Percentiles rank a stretch among this genome's conserved stretches.
phyloP scores from a whole-genome alignment of 371 early-diverging fungal genomes.

The Coemansia sp. region DNA sequence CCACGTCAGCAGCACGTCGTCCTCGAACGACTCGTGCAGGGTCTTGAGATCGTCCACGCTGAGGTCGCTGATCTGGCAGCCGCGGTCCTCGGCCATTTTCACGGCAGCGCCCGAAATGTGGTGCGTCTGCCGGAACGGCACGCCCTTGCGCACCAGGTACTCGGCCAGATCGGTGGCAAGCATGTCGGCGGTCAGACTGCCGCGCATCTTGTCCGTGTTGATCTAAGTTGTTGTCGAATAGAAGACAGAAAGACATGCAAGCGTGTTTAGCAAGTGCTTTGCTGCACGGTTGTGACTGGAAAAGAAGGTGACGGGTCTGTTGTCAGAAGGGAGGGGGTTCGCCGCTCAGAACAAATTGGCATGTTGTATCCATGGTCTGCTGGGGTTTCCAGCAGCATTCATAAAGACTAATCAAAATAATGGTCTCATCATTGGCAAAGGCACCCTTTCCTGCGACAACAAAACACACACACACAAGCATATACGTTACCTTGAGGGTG shows the following conservation, averaged over 20 bases:
- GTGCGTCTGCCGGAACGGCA: conserved; percentile 99
- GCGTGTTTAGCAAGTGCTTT: too few species aligned
- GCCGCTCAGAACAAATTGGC: not conserved
- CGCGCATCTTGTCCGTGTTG: conserved; percentile 36
- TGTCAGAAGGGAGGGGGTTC: too few species aligned
- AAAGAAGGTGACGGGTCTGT: too few species aligned
- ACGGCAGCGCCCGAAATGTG: conserved; percentile 97
- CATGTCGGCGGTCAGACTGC: conserved; percentile 82
- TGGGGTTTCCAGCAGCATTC: conserved; percentile 2
- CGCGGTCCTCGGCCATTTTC: conserved; percentile 84
- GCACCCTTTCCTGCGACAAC: not conserved
- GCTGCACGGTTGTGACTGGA: too few species aligned
- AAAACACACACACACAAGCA: not conserved
- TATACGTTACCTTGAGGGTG: conserved; percentile 68
- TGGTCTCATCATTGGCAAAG: not conserved
- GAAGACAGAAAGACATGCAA: too few species aligned
- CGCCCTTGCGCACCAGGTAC: conserved; percentile 77
- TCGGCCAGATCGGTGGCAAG: conserved; percentile 97
- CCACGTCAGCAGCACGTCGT: conserved; percentile 79
- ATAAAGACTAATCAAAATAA: conserved; percentile 36
- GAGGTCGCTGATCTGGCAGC: conserved; percentile 66
- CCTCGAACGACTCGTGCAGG: conserved; percentile 78
- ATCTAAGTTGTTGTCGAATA: conserved; percentile 16
- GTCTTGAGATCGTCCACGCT: conserved; percentile 74
- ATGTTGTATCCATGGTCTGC: conserved; percentile 31